Base-by-base conservation (phyloP, 2,329 filamentous ascomycete species). In the Mycocentrospora acerina region DNA sequence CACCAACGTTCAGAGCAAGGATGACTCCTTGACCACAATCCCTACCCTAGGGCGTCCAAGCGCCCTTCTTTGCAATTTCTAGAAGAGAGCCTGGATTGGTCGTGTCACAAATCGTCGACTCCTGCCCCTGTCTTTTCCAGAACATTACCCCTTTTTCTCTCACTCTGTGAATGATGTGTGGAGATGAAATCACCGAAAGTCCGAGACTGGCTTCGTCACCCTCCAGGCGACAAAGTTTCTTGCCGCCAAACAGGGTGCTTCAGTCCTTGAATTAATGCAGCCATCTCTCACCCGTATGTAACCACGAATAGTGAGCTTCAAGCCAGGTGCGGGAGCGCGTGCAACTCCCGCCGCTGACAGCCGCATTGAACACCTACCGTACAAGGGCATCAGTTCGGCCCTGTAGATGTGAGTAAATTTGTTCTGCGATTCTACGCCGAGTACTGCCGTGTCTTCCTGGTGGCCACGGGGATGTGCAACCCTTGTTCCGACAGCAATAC, bases 41-140 rank as follows among this genome's bases (percentile, higher is more conserved):
- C 60, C 43, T 52, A 42, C 55, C 42, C 39, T 31, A 38, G 34
- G 40, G 30, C 40, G 50, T 45, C 57, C 59, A 51, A 61, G 61
- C 59, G 55, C 48, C 55, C 56, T 64, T 58, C 64, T 36, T 44
- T 40, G 48, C 51, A 66, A 64, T 66, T 63, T 64, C 60, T 60
- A 60, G 57, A 64, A 66, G n/a, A 52, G 42, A 40, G 44, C 46
- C 42, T 40, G 48, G 39, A 49, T 51, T 42, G 44, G 32, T 32
- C 37, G 38, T 40, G 43, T 52, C 50, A 44, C 55, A 45, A 44
- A 45, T 57, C 51, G 51, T 51, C 54, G 44, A 49, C 46, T 32
- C 32, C 41, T 51, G 50, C 57, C 48, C 48, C 57, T 57, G 54
- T 51, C 52, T 56, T 59, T 68, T 67, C 64, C 50, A 59, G 64